phyloP scores from a whole-genome alignment of 495 filamentous ascomycete genomes.

The Penicillium canariense region DNA sequence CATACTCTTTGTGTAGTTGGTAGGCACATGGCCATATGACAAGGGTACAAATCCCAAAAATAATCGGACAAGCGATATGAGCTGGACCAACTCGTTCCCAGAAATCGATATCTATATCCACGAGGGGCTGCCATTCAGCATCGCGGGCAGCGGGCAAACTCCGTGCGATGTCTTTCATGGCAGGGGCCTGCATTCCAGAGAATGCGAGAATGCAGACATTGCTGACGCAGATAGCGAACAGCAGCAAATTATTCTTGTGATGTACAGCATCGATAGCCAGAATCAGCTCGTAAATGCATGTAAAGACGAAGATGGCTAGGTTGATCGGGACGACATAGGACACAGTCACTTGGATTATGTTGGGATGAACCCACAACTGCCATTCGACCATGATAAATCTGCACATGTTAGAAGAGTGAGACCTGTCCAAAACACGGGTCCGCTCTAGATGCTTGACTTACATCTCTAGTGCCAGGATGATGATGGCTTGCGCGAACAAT shows the following conservation, averaged over 20 bases:
- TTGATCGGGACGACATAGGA: conserved; percentile 19
- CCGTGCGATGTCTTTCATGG: conserved; percentile 1
- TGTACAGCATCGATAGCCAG: conserved; percentile 21
- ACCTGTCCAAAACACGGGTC: background rate
- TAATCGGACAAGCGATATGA: conserved; percentile 10
- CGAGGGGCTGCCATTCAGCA: conserved; percentile 5
- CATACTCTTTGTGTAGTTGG: conserved; percentile 22
- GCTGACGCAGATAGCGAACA: conserved; percentile 25
- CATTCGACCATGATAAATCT: conserved; percentile 22
- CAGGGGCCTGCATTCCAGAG: conserved; percentile 14
- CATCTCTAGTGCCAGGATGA: conserved; percentile 14
- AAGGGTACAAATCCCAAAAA: conserved; percentile 16
- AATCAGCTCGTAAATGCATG: conserved; percentile 15
- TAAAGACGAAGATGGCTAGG: conserved; percentile 21
- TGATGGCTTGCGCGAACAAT: conserved; percentile 13
- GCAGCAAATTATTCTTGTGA: conserved; percentile 23
- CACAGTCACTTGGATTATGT: conserved; percentile 15
- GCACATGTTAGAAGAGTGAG: background rate
- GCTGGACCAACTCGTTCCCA: conserved; percentile 16
- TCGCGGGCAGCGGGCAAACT: conserved; percentile 1
- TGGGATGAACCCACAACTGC: conserved; percentile 19
- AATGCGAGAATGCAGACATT: conserved; percentile 19
- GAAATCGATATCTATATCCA: conserved; percentile 12
- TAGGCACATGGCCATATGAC: conserved; percentile 16
- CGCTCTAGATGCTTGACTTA: conserved; percentile 4